Conservation (phyloP, 2,329 filamentous ascomycete genomes). For the Sporothrix protearum region DNA sequence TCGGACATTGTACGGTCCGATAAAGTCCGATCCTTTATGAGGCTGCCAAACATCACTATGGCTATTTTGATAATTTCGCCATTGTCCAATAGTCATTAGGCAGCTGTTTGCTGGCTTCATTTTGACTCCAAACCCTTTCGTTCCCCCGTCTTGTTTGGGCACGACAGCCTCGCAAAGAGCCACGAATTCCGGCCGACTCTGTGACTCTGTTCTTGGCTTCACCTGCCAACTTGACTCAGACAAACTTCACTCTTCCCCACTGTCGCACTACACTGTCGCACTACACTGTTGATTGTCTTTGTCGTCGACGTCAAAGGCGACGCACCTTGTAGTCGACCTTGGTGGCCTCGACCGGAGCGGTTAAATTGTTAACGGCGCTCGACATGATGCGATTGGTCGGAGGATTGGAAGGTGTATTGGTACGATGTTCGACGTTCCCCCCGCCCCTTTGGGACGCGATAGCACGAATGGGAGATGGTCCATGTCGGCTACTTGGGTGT, state of each 20-base stretch:
- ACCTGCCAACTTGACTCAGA: too few relatives aligned
- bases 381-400: constrained; percentile 1
- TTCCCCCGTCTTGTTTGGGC: too few relatives aligned
- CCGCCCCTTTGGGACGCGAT: too few relatives aligned
- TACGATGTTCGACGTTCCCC: background rate
- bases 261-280: too few relatives aligned
- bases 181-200: too few relatives aligned
- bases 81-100: background rate
- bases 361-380: background rate
- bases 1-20: background rate
- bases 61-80: too few relatives aligned
- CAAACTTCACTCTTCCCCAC: too few relatives aligned
- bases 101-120: background rate
- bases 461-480: background rate
- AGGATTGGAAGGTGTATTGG: background rate
- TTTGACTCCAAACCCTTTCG: background rate
- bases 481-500: background rate
- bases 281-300: background rate
- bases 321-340: constrained; percentile 23
- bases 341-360: constrained; percentile 15
- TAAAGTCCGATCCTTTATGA: background rate
- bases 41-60: background rate
- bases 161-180: too few relatives aligned
- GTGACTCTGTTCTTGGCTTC: too few relatives aligned
- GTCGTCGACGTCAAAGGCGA: background rate